A percentile compares a stretch with the other conserved stretches of the same genome.
phyloP scores from a whole-genome alignment of 768 basidiomycete species.

The Tephrocybe sp. region DNA sequence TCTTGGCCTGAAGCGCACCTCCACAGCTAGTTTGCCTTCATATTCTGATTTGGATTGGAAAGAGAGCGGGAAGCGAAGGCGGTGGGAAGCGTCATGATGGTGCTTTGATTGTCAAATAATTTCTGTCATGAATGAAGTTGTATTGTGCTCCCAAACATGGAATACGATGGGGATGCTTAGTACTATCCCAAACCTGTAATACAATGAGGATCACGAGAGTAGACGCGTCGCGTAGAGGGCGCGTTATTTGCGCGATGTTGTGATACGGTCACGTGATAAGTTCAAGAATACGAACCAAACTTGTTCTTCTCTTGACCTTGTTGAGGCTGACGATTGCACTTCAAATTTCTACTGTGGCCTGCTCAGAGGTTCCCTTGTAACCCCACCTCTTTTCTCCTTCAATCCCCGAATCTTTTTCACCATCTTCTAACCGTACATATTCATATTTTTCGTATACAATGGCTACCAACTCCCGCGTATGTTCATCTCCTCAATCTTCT shows the following conservation, averaged over 20 bases:
- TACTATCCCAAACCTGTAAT: conserved; percentile 10
- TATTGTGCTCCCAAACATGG: neutral
- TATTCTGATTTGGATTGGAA: conserved; percentile 31
- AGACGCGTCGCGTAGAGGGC: conserved; percentile 27
- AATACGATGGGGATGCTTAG: neutral
- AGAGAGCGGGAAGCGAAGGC: conserved; percentile 35
- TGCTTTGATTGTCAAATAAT: neutral
- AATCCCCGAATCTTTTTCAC: conserved; percentile 19
- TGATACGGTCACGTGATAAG: conserved; percentile 32
- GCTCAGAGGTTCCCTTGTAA: conserved; percentile 16
- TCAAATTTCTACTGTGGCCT: conserved; percentile 20
- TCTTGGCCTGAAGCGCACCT: conserved; percentile 42
- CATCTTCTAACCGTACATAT: conserved; percentile 24
- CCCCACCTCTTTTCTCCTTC: conserved; percentile 27
- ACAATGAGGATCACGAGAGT: no score
- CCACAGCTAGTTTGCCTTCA: conserved; percentile 17
- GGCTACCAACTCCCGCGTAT: conserved; percentile 63
- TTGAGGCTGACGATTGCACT: conserved; percentile 37
- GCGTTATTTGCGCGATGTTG: conserved; percentile 34
- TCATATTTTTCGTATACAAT: conserved; percentile 33
- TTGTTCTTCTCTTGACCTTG: conserved; percentile 22
- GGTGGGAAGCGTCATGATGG: conserved; percentile 30
- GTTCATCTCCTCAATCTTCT: conserved; percentile 19
- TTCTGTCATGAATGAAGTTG: neutral
- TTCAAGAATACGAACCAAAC: conserved; percentile 21